Base-by-base conservation (phyloP, 2,329 filamentous ascomycete genomes). In the Allantophomopsis cytisporea region DNA sequence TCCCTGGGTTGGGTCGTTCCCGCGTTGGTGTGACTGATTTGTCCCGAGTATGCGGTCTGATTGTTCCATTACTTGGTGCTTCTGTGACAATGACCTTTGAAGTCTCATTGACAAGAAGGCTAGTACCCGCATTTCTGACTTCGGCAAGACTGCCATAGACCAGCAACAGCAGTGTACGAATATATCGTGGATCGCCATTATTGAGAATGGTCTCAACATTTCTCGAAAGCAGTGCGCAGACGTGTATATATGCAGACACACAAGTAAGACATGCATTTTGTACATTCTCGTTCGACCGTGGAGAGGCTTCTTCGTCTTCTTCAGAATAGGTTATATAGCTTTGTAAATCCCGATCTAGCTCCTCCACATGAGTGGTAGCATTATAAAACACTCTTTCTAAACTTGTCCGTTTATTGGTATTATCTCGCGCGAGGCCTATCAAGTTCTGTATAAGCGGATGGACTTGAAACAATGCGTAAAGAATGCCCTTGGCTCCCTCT, bases 81-180 rank as follows among this genome's bases (percentile, higher is more conserved):
- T 12, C 14, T 15, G 16, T 15, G 12, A 34, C 31, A 14, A 21
- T 36, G 12, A 37, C n/a, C 10, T 32, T 36, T 31, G 28, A 33
- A 17, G 20, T 32, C 20, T 38, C 36, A 11, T 43, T 41, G 11
- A 40, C 39, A 37, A 54, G 50, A 11, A 53, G 41, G 30, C 45
- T 48, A 7, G 46, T 43, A 18, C 53, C 49, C 15, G 54, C 51
- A 42, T 55, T 56, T 21, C 75, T 69, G 38, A 80, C 64, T 54
- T 80, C 76, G 66, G 76, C 79, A 43, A 79, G 73, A 55, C 76
- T 79, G 48, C 79, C 78, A 54, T 78, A 80, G 5, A 80, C 62
- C 46, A 74, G 65, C 55, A 77, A 65, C 50, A 80, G 58, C 47
- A 80, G 65, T 3, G 73, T 76, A 36, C 76, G 73, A 51, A 80